Evolutionary conservation across 331 rosid genomes (phyloP), one percentile per base, ranked within the genome.

Genomic region (Arachis monticola): DNA sequence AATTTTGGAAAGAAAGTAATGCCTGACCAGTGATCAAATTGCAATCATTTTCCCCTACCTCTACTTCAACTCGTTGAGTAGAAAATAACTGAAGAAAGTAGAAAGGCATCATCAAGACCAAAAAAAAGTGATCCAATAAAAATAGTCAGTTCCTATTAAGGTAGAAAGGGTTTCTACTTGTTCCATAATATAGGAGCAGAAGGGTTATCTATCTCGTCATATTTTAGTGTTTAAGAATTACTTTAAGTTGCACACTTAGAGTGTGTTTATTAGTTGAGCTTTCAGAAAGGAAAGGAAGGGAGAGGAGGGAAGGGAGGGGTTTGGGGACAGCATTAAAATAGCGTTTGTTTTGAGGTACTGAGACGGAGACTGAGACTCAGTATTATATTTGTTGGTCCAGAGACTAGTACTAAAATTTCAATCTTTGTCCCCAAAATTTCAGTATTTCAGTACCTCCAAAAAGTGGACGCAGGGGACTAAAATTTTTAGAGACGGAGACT

Each of bases 71-170:
- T 60, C 6, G 12, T 32, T 60, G 65, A 4, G 65, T 8, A 32
- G 45, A 60, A 50, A 30, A 32, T 31, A 32, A 32, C 2, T 2
- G 27, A 60, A 6, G 35, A 60, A 51, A 14, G 22, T 60, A 60
- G 17, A 56, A 46, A 60, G 59, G 62, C 61, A 12, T 50, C 55
- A 13, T 51, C 10, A 47, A 48, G 69, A 61, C n/a, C 17, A 40
- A 11, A 46, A 65, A 72, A 72, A 59, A 46, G 47, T 45, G 69
- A 31, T 45, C 17, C 32, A 46, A 13, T 13, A 60, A n/a, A 48
- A 31, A 12, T 14, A 47, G 22, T 31, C 47, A 46, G 11, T 47
- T 32, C 61, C 41, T 0, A 41, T n/a, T n/a, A 38, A 31, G 46
- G 48, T 48, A 8, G 35, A 0, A 60, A 38, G 48, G 11, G 4